Evolutionary conservation across 768 basidiomycete genomes (phyloP).

Genomic region (Psilocybe tampanensis): DNA sequence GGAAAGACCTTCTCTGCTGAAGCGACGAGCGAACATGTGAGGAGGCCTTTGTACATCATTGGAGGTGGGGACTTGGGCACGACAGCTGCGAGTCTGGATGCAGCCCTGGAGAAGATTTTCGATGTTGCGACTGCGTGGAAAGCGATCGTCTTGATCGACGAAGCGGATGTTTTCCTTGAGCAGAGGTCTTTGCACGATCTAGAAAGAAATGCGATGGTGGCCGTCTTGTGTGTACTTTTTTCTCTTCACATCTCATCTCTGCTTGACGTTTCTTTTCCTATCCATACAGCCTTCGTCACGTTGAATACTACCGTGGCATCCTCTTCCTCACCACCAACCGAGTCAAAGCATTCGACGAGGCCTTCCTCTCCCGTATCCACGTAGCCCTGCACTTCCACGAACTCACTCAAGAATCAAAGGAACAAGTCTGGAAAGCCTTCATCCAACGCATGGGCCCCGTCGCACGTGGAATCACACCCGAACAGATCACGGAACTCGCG

Average conservation of each 20-base stretch:
- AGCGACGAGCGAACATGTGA: constrained; percentile 58
- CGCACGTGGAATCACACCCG: constrained; percentile 34
- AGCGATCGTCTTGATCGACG: constrained; percentile 59
- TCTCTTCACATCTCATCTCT: background rate
- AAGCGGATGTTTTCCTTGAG: constrained; percentile 76
- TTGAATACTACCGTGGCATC: constrained; percentile 60
- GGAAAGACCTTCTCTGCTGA: constrained; percentile 61
- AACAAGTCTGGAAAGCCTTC: constrained; percentile 68
- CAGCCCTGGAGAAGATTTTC: constrained; percentile 46
- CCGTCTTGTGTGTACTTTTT: constrained; percentile 51
- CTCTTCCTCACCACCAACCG: constrained; percentile 61
- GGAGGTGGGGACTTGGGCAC: constrained; percentile 61
- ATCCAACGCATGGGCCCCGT: constrained; percentile 46
- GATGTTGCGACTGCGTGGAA: constrained; percentile 63
- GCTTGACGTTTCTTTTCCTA: constrained; percentile 14
- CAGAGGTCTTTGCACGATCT: constrained; percentile 65
- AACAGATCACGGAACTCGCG: constrained; percentile 49
- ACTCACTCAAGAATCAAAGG: constrained; percentile 51
- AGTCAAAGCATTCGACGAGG: constrained; percentile 64
- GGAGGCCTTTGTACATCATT: constrained; percentile 53
- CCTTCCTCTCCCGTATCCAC: constrained; percentile 69
- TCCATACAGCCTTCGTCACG: constrained; percentile 54
- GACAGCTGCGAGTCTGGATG: constrained; percentile 43
- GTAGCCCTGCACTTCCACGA: constrained; percentile 68
- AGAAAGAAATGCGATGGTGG: constrained; percentile 72